Evolutionary conservation across 257 asterid species (phyloP).

Genomic region (Fraxinus americana): DNA sequence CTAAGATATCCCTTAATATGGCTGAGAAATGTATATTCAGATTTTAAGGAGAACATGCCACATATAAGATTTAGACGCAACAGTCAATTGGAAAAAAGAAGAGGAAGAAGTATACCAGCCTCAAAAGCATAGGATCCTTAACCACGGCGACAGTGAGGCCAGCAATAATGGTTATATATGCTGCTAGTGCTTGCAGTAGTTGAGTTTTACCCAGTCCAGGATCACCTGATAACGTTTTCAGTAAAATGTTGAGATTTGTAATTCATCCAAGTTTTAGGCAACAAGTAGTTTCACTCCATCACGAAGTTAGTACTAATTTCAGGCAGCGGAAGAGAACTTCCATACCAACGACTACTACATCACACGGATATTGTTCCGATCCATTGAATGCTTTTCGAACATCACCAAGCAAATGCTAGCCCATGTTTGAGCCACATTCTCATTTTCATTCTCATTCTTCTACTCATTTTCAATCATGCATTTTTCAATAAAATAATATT

Average conservation of each 20-base stretch:
- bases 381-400: slow-evolving; percentile 88
- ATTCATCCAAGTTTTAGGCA: slow-evolving; percentile 19
- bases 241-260: slow-evolving; percentile 25
- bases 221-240: slow-evolving; percentile 60
- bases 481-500: no score
- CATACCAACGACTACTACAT: slow-evolving; percentile 85
- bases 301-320: slow-evolving; percentile 13
- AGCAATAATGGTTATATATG: slow-evolving; percentile 92
- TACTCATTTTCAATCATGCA: no score
- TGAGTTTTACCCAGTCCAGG: slow-evolving; percentile 99
- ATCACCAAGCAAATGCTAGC: slow-evolving; percentile 91
- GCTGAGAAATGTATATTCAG: not conserved
- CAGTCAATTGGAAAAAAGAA: no score
- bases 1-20: not conserved
- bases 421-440: no score
- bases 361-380: slow-evolving; percentile 78
- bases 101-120: slow-evolving; percentile 58
- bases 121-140: slow-evolving; percentile 92
- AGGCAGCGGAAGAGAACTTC: slow-evolving; percentile 24
- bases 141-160: slow-evolving; percentile 98
- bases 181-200: slow-evolving; percentile 86
- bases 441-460: no score
- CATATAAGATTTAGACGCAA: not conserved
- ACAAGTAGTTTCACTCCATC: slow-evolving; percentile 15
- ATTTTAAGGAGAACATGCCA: slow-evolving; percentile 10